Evolutionary conservation across 2,329 filamentous ascomycete genomes (phyloP), one percentile per base, ranked within the genome.

Genomic region (Ophiostoma triangulosporum): DNA sequence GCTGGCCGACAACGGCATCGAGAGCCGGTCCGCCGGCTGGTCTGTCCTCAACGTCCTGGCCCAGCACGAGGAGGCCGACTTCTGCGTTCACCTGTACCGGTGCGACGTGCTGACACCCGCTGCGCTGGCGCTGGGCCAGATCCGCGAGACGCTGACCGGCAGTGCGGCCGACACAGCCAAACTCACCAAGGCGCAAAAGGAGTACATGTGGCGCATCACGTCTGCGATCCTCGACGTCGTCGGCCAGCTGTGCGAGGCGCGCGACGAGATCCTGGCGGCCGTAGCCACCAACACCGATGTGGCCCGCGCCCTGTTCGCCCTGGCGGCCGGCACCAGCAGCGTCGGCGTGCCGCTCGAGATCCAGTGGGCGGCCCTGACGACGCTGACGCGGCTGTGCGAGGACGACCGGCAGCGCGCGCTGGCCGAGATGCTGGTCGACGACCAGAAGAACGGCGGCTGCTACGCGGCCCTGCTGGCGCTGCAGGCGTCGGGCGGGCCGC

Each of bases 1-100:
- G 29, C 66, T 85, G 54, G 80, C 78, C 24, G 81, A 86, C 62
- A 68, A 74, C 35, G 78, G 73, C 54, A 69, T 83, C 51, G 80
- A 84, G 65, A 80, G 78, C 60, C 73, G 78, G 48, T 77, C 80
- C 43, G 78, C 80, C 20, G 82, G 80, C n/a, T 86, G 82, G 82
- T 75, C 77, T 12, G 81, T 84, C 58, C 68, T 86, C 51, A 73
- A 75, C 58, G 73, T 78, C 40, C 69, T 86, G 52, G 77, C 75
- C 2, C 69, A 77, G 57, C 76, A 83, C 61, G 82, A 85, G 63
- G 81, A 83, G 60, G 69, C 75, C 12, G 81, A 84, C 61, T 84
- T 85, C 56, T 82, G 79, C 57, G 69, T 85, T 20, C 80, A 85
- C 59, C 64, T 86, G 54, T 84, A 75, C 61, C 70, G 82, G 43